Evolutionary conservation across 2,329 filamentous ascomycete species (phyloP), one percentile per base, ranked within the genome.

Genomic region (Xylariales sp.): DNA sequence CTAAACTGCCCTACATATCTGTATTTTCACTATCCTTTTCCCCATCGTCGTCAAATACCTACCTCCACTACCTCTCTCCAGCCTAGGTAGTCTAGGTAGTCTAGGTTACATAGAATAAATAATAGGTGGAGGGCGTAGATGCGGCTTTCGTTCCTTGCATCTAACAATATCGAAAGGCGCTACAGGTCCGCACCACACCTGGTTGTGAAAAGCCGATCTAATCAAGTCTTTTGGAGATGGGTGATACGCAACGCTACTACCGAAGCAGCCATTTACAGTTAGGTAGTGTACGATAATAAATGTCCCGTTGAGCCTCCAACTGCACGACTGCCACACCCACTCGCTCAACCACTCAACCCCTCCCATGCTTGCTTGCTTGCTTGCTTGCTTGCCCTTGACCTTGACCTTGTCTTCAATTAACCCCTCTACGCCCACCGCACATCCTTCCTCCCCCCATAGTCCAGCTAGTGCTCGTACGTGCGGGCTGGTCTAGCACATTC

Each of bases 231-330:
- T 30, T 10, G 45, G 32, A 49, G 52, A 59, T 39, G 30, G 16
- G 34, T 43, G 36, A 54, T 55, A 58, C 28, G 16, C 43, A 34
- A 9, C 53, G 16, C 52, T 23, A 28, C 32, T 18, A 32, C 23
- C 28, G n/a, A 34, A 48, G 46, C 62, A n/a, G n/a, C 36, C n/a
- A 54, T 48, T 41, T 49, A 16, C 36, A 23, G 23, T 23, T 23
- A 23, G 23, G 23, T 23, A 23, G 23, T 23, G 23, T 23, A 23
- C 23, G 23, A 23, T 23, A n/a, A 55, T 60, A 49, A 43, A 55
- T 48, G 53, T 61, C 46, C 50, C 57, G 57, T 32, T 60, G 54
- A 66, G 63, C 48, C 58, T 66, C 63, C 58, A 66, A 63, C 58
- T 62, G 49, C 66, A 68, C 58, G 34, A 8, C 41, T 56, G 43